These are phyloP conservation scores for Fraxinus anomala DNA, from an alignment of 257 asterid species.

Conservation along the genomic window DNA sequence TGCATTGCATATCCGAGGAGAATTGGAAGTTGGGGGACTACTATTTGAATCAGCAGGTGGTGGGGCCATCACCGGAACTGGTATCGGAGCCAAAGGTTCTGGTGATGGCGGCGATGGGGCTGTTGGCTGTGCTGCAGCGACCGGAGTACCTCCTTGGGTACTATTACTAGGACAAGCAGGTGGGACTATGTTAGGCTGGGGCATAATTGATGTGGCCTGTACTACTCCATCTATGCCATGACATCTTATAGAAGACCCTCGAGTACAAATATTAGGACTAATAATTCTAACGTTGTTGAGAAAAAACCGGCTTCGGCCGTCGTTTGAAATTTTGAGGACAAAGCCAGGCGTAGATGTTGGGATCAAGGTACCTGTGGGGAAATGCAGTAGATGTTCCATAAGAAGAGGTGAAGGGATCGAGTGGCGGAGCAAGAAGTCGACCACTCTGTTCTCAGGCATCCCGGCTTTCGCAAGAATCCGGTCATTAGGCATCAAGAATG, in stretches of 20 bases:
- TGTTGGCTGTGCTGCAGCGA: conserved; percentile 14
- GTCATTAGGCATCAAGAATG: conserved; percentile 82
- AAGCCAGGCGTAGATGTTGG: conserved; percentile 62
- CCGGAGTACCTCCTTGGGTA: conserved; percentile 3
- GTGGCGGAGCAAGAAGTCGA: conserved; percentile 67
- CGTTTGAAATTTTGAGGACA: conserved; percentile 47
- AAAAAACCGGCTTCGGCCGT: conserved; percentile 49
- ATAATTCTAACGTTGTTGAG: conserved; percentile 58
- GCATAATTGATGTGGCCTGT: conserved; percentile 27
- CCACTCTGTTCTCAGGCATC: conserved; percentile 31
- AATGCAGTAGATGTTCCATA: conserved; percentile 52
- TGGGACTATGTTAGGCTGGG: conserved; percentile 24
- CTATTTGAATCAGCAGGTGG: conserved; percentile 16
- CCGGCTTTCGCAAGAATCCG: conserved; percentile 39
- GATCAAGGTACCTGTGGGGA: conserved; percentile 65
- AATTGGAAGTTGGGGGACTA: conserved; percentile 19
- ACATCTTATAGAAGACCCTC: conserved; percentile 56
- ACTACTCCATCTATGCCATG: conserved; percentile 76
- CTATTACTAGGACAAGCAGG: conserved; percentile 18
- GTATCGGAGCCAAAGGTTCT: background rate
- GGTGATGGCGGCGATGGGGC: conserved; percentile 22
- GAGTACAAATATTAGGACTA: conserved; percentile 69
- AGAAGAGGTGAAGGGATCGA: conserved; percentile 67
- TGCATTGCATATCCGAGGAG: conserved; percentile 1
- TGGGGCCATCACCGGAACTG: conserved; percentile 13